A percentile compares a stretch with the other conserved stretches of the same genome.
Conservation (phyloP, 75 land plant species). For the Cunninghamia lanceolata region DNA sequence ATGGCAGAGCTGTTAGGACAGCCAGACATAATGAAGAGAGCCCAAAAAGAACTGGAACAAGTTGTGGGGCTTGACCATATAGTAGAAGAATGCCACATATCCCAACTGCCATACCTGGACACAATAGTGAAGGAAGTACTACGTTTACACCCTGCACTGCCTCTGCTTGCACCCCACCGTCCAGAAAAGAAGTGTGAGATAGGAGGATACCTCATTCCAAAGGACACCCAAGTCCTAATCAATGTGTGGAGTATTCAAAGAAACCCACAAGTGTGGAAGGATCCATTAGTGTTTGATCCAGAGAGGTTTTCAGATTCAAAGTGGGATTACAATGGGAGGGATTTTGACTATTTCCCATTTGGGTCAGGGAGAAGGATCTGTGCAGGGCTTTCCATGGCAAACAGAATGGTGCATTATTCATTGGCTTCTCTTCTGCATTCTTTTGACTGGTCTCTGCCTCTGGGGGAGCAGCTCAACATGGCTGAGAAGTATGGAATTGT, state of each 20-base stretch:
- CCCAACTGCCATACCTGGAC: constrained; percentile 11
- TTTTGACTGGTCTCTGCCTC: constrained; percentile 46
- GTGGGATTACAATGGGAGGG: constrained; percentile 20
- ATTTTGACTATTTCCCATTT: constrained; percentile 37
- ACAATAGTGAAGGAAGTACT: constrained; percentile 15
- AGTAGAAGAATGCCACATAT: constrained; percentile 14
- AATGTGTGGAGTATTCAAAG: constrained; percentile 8
- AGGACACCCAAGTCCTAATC: constrained; percentile 1
- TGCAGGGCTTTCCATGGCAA: constrained; percentile 44
- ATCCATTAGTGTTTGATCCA: constrained; percentile 34
- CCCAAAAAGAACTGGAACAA: constrained; percentile 13
- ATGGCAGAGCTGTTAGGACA: constrained; percentile 7
- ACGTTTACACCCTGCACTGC: constrained; percentile 8
- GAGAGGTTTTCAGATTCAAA: constrained; percentile 25
- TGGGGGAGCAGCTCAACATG: constrained; percentile 51
- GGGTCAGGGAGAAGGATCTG: constrained; percentile 59
- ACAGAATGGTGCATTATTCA: constrained; percentile 21
- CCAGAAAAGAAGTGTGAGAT: neutral
- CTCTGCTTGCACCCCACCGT: constrained; percentile 7
- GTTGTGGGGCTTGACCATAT: constrained; percentile 1
- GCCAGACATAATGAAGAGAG: constrained; percentile 8
- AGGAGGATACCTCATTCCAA: constrained; percentile 2
- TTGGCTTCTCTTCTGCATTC: constrained; percentile 48
- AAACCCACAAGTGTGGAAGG: constrained; percentile 11
- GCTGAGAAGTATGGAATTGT: constrained; percentile 65